A percentile compares a stretch with the other conserved stretches of the same genome.
Conservation (phyloP, 768 basidiomycete species). For the Pleurotus tuber-regium region DNA sequence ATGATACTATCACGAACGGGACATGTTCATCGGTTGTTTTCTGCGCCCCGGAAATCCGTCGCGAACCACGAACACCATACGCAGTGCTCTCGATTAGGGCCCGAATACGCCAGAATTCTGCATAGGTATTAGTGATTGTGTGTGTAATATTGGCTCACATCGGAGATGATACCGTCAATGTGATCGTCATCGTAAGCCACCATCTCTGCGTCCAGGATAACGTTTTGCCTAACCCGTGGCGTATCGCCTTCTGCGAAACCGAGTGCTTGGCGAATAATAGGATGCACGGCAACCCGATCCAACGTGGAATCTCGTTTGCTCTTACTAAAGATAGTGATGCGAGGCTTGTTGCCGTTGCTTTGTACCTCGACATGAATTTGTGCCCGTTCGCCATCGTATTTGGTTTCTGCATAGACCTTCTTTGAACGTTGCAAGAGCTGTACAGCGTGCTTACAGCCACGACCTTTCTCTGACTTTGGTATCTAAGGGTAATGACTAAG, state of each 20-base stretch:
- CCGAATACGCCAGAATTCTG: slow-evolving; percentile 79
- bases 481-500: too few relatives aligned
- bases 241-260: slow-evolving; percentile 28
- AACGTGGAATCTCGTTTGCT: slow-evolving; percentile 79
- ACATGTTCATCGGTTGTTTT: slow-evolving; percentile 16
- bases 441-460: slow-evolving; percentile 55
- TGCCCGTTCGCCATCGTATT: slow-evolving; percentile 94
- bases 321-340: slow-evolving; percentile 85
- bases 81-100: slow-evolving; percentile 59
- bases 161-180: slow-evolving; percentile 65
- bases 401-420: slow-evolving; percentile 82
- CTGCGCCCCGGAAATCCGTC: slow-evolving; percentile 17
- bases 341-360: slow-evolving; percentile 28
- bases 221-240: slow-evolving; percentile 32
- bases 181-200: slow-evolving; percentile 69
- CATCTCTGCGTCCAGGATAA: slow-evolving; percentile 85
- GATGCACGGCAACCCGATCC: slow-evolving; percentile 68
- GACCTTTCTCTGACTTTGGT: slow-evolving; percentile 81
- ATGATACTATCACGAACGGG: slow-evolving; percentile 7
- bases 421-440: slow-evolving; percentile 37
- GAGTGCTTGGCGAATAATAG: slow-evolving; percentile 59
- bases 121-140: not conserved
- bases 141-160: not conserved
- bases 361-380: slow-evolving; percentile 79
- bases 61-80: slow-evolving; percentile 42